Evolutionary conservation across 2,329 filamentous ascomycete species (phyloP).

Genomic region (Botrytis tulipae): DNA sequence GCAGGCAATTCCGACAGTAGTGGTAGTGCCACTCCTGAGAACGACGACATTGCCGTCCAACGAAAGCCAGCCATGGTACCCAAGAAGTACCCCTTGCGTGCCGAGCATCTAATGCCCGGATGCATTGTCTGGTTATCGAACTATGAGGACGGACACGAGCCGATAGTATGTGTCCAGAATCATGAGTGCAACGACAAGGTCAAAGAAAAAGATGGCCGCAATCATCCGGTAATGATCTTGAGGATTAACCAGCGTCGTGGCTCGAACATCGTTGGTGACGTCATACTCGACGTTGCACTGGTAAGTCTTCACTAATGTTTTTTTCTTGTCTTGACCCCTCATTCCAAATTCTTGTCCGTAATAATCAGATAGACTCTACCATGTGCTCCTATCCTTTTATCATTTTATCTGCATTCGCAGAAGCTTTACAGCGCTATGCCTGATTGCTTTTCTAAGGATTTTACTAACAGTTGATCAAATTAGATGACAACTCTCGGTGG

Average conservation of each 20-base stretch:
- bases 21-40: neutral
- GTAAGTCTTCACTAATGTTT: constrained; percentile 14
- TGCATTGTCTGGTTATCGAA: constrained; percentile 26
- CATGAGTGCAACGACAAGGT: constrained; percentile 9
- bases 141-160: neutral
- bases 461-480: neutral
- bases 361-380: neutral
- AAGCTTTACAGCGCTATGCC: no score
- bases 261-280: constrained; percentile 18
- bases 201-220: constrained; percentile 22
- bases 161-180: constrained; percentile 20
- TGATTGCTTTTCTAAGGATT: rapidly evolving
- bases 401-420: neutral
- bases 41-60: neutral
- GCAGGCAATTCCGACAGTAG: neutral
- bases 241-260: constrained; percentile 20
- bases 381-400: neutral
- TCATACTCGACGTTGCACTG: constrained; percentile 25
- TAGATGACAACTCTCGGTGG: constrained; percentile 2
- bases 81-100: neutral
- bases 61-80: neutral
- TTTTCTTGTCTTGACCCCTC: neutral
- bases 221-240: constrained; percentile 24
- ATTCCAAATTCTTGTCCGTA: neutral
- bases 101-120: constrained; percentile 16